Evolutionary conservation across 208 protist species (phyloP).

Genomic region (Endotrypanum monterogeii): DNA sequence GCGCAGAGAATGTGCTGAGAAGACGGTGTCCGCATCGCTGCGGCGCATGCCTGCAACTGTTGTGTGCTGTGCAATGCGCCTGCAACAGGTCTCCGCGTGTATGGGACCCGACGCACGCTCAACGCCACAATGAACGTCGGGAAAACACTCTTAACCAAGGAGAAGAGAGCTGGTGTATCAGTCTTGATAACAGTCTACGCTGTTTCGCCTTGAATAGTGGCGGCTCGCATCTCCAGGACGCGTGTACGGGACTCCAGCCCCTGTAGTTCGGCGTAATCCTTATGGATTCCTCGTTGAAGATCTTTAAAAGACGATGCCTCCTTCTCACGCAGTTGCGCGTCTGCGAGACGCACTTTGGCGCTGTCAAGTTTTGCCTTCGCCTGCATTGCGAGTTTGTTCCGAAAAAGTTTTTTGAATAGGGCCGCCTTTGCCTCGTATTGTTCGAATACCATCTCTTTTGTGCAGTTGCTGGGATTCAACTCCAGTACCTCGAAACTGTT

Average conservation of each 20-base stretch:
- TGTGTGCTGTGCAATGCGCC: neutral
- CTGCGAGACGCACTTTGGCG: conserved; percentile 75
- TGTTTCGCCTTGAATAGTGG: conserved; percentile 8
- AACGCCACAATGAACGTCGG: no score
- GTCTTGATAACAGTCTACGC: conserved; percentile 5
- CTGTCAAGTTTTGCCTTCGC: conserved; percentile 76
- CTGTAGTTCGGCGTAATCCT: conserved; percentile 49
- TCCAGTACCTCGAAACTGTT: conserved; percentile 83
- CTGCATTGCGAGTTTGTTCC: conserved; percentile 78
- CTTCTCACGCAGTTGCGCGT: conserved; percentile 62
- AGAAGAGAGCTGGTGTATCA: neutral
- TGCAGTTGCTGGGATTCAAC: conserved; percentile 49
- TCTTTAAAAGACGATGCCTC: conserved; percentile 50
- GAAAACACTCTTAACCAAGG: no score
- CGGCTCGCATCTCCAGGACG: conserved; percentile 67
- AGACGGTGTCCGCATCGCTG: neutral
- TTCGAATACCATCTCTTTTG: conserved; percentile 45
- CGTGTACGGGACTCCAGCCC: conserved; percentile 63
- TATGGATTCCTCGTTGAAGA: conserved; percentile 29
- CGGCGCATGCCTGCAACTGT: neutral
- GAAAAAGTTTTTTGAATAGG: conserved; percentile 68
- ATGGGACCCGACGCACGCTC: no score
- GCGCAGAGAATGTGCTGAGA: neutral
- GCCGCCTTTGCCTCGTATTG: conserved; percentile 67
- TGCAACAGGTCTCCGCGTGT: neutral